These are phyloP conservation scores for Pleurotus citrinopileatus DNA, from an alignment of 768 basidiomycete genomes.

Conservation along the genomic window DNA sequence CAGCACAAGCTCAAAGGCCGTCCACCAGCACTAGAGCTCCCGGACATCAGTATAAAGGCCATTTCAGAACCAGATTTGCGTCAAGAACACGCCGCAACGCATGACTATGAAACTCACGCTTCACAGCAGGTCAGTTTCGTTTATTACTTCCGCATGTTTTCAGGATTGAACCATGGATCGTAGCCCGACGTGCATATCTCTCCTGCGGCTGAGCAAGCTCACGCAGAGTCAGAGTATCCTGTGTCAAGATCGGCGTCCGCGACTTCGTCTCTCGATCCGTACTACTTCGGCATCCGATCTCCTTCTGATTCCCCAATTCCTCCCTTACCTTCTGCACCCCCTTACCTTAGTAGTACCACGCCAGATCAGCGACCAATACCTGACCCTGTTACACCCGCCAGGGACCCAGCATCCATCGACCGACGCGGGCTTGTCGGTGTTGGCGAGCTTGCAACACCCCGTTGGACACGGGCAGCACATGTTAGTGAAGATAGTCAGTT, in stretches of 20 bases:
- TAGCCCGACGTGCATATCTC: conserved; percentile 50
- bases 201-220: conserved; percentile 29
- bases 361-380: conserved; percentile 52
- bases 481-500: conserved; percentile 32
- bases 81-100: conserved; percentile 32
- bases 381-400: conserved; percentile 69
- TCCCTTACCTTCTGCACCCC: conserved; percentile 41
- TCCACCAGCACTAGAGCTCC: conserved; percentile 50
- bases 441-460: conserved; percentile 94
- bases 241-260: conserved; percentile 69
- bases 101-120: conserved; percentile 13
- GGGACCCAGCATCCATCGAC: conserved; percentile 80
- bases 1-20: conserved; percentile 46
- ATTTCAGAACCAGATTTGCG: conserved; percentile 37
- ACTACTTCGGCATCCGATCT: conserved; percentile 77
- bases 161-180: conserved; percentile 20
- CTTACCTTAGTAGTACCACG: conserved; percentile 44
- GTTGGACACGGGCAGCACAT: conserved; percentile 68
- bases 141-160: conserved; percentile 17
- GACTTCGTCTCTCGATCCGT: conserved; percentile 83
- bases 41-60: conserved; percentile 31
- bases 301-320: conserved; percentile 66
- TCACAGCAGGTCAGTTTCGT: conserved; percentile 31
- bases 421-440: conserved; percentile 88
- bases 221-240: conserved; percentile 42